Conservation (phyloP, 2,329 filamentous ascomycete genomes). For the Phoma herbarum region DNA sequence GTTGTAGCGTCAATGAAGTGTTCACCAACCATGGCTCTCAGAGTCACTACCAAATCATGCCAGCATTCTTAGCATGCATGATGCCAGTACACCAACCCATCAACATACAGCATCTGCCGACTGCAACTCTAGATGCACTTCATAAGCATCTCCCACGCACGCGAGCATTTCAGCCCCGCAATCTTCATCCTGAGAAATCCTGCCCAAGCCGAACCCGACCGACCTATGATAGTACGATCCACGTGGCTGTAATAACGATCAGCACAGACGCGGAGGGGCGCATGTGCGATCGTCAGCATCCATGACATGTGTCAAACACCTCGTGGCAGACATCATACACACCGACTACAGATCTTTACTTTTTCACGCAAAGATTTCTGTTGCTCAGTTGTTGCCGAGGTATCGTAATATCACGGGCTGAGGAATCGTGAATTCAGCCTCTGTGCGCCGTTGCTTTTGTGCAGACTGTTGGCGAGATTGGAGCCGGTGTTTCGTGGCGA, state of each 20-base stretch:
- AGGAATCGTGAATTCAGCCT: background rate
- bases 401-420: background rate
- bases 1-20: conserved; percentile 18
- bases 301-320: conserved; percentile 12
- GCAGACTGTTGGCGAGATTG: background rate
- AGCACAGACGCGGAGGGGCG: conserved; percentile 10
- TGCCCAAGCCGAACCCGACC: conserved; percentile 14
- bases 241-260: conserved; percentile 21
- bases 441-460: background rate
- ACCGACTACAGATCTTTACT: background rate
- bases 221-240: background rate
- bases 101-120: background rate
- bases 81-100: background rate
- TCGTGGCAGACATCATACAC: conserved; percentile 7
- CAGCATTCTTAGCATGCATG: background rate
- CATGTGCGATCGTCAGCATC: conserved; percentile 10
- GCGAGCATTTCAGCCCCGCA: conserved; percentile 3
- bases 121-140: background rate
- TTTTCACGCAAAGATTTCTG: background rate
- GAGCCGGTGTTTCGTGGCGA: conserved; percentile 3
- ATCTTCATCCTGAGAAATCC: background rate
- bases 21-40: background rate
- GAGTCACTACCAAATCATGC: background rate
- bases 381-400: background rate
- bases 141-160: background rate